Evolutionary conservation across 164 flowering plant genomes (phyloP).

Genomic region (Magnolia changhungtana): DNA sequence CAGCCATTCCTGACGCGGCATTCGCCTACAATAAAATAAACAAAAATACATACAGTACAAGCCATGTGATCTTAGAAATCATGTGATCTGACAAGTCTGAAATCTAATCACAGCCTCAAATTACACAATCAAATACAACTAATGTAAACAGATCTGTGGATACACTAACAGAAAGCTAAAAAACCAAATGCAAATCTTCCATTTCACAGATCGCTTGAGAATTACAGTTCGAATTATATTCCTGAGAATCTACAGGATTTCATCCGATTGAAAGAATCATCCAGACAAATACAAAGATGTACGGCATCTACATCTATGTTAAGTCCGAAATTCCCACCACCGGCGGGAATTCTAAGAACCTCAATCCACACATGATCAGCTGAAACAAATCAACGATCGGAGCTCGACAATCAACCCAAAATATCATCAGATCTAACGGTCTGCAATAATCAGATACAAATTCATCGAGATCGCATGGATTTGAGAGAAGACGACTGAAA

Average conservation of each 20-base stretch:
- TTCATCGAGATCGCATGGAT: neutral
- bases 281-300: too few species aligned
- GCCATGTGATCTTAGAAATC: neutral
- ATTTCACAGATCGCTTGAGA: neutral
- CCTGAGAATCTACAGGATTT: neutral
- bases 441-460: neutral
- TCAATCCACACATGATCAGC: neutral
- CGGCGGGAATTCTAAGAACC: neutral
- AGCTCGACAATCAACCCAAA: neutral
- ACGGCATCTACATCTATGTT: neutral
- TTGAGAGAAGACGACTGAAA: neutral
- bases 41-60: neutral
- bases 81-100: neutral
- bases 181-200: neutral
- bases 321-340: neutral
- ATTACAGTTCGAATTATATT: neutral
- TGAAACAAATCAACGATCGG: neutral
- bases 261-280: neutral
- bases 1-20: conserved; percentile 36
- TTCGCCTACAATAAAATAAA: conserved; percentile 18
- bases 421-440: neutral
- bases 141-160: neutral
- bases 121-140: neutral
- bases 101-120: neutral
- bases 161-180: neutral